phyloP scores from a whole-genome alignment of 306 rosid species.

The Cicer pinnatifidum region DNA sequence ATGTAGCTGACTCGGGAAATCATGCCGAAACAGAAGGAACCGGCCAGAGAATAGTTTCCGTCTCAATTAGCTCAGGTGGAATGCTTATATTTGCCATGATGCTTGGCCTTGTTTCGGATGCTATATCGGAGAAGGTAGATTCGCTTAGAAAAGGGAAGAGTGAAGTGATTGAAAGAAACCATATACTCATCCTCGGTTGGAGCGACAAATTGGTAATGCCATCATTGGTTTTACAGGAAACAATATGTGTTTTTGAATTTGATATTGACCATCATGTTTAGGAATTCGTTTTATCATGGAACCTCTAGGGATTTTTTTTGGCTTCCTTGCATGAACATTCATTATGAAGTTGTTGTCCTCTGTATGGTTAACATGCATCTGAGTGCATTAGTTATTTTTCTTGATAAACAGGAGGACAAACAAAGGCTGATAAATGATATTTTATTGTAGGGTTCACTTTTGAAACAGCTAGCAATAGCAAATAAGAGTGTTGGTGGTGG shows the following conservation, averaged over 20 bases:
- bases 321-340: conserved; percentile 31
- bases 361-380: not conserved
- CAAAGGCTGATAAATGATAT: conserved; percentile 34
- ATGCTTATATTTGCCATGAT: conserved; percentile 99
- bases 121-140: conserved; percentile 97
- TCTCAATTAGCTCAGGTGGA: conserved; percentile 95
- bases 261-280: conserved; percentile 26
- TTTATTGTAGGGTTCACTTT: conserved; percentile 83
- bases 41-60: conserved; percentile 95
- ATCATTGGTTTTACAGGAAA: conserved; percentile 28
- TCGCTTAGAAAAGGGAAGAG: conserved; percentile 96
- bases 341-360: conserved; percentile 3
- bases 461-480: conserved; percentile 96
- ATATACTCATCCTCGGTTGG: conserved; percentile 98
- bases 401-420: conserved; percentile 30
- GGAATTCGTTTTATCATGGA: conserved; percentile 17
- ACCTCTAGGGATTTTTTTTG: conserved; percentile 6
- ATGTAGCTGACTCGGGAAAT: conserved; percentile 94
- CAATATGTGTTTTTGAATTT: conserved; percentile 9
- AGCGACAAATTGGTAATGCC: conserved; percentile 88
- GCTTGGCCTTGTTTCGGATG: conserved; percentile 97
- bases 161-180: conserved; percentile 94
- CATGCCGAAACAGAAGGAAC: conserved; percentile 96
- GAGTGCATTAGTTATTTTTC: conserved; percentile 36
- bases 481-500: conserved; percentile 95